Base-by-base conservation (phyloP, 2,329 filamentous ascomycete genomes). In the Clonostachys rosea region DNA sequence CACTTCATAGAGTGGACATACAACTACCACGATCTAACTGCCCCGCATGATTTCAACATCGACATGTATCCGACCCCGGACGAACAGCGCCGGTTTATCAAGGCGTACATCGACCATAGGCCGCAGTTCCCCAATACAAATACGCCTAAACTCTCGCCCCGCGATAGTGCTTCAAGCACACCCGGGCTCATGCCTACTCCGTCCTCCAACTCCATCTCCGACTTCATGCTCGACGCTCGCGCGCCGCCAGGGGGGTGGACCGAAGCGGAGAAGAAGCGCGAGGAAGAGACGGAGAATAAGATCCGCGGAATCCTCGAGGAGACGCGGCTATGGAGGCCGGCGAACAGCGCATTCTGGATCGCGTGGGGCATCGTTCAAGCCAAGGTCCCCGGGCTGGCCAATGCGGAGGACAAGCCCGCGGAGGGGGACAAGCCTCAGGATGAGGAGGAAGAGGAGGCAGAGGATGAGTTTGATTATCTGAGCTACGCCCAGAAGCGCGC, bases 1-100 rank as follows among this genome's bases (percentile, higher is more conserved):
- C 94, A 99, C 67, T 99, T 99, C 67, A 88, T 89, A 1, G 94
- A 99, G 68, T 99, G 94, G 94, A 88, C 89, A 57, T 97, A 97
- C 75, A 92, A 99, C 68, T 99, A 99, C 67, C 91, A 96, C 62
- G 84, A 94, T 61, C 67, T 81, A 4, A 70, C 73, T 30, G 69
- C 68, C 34, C 73, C 89, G 1, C 83, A 81, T 70, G 80, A 75
- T 24, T 92, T 89, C 74, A 83, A 86, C 58, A 79, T 79, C 6
- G 69, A 71, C 46, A 67, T 71, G 46, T 99, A 96, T 66, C 94
- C 94, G 0, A 89, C 76, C 0, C 68, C 76, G 0, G 87, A 91
- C 47, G 86, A 96, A 64, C 94, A 96, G 62, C 78, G 79, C 50
- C 86, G 87, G 35, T 96, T 96, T 66, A 76, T 99, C 58, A 81